phyloP scores from a whole-genome alignment of 345 rosid genomes.

The Atalantia buxifolia region DNA sequence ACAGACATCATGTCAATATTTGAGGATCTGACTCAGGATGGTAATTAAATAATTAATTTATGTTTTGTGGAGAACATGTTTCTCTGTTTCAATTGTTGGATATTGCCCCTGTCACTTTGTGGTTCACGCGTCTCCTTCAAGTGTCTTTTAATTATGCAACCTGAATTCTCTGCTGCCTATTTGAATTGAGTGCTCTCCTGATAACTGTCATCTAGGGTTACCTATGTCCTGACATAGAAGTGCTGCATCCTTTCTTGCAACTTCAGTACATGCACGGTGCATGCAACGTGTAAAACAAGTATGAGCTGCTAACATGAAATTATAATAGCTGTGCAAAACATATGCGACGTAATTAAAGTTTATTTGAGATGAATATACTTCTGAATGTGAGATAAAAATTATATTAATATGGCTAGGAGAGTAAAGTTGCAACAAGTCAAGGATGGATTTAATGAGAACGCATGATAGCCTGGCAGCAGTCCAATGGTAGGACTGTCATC shows the following conservation, averaged over 20 bases:
- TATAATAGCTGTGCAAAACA: not conserved
- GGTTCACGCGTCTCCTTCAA: not conserved
- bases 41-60: conserved; percentile 34
- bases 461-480: not conserved
- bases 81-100: not conserved
- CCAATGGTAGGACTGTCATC: not conserved
- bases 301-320: not conserved
- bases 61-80: not conserved
- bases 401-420: not conserved
- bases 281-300: not conserved
- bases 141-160: not conserved
- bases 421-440: not conserved
- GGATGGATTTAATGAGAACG: not conserved
- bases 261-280: not conserved
- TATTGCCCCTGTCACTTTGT: not conserved
- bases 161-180: not conserved
- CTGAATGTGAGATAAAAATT: not conserved
- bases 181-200: not conserved
- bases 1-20: conserved; percentile 82
- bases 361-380: not conserved
- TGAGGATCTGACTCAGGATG: conserved; percentile 95
- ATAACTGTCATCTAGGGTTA: not conserved
- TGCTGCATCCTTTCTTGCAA: not conserved
- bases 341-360: not conserved
- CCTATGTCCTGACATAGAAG: not conserved